Evolutionary conservation across 1,284 basidiomycete species (phyloP), one percentile per base, ranked within the genome.

Genomic region (Puccinia novopanici): DNA sequence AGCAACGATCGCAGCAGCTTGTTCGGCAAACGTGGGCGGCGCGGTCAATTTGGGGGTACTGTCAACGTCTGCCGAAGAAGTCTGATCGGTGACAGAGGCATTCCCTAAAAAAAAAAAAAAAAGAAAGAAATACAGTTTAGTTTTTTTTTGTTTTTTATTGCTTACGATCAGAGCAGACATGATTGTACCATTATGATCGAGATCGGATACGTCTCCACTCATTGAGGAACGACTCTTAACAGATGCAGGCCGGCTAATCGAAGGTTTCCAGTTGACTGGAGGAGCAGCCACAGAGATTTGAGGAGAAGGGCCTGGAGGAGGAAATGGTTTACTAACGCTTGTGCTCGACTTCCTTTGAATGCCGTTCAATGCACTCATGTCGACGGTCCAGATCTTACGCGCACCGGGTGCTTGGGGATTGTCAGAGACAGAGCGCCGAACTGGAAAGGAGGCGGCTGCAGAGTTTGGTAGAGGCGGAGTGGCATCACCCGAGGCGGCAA

Each of bases 1-100:
- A 52, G 78, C 78, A 30, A 80, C 78, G 17, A 74, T 74, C 10
- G 71, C 71, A 19, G 78, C 78, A 19, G 78, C 78, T 48, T 80
- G 78, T 67, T 80, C 78, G 54, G 78, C 78, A 65, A 80, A 80
- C 22, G 78, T 72, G 12, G 71, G 42, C 37, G 45, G 61, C 22
- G 50, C 22, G n/a, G 55, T 12, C 22, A 30, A 19, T 27, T 55
- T 65, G 8, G 68, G 22, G 5, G 40, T 48, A 15, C 68, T 54
- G 9, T 54, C 70, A 72, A 24, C 12, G 34, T 80, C 71, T 24
- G 37, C 55, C 30, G 59, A 73, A 17, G 30, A n/a, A 52, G 59
- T 19, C 34, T 42, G 30, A 75, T 75, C 57, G 30, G 42, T 22
- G 15, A 37, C 45, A 27, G 67, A 15, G n/a, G 24, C 9, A 50